These are phyloP conservation scores for Linum trigynum DNA, from an alignment of 345 rosid species.

Conservation along the genomic window DNA sequence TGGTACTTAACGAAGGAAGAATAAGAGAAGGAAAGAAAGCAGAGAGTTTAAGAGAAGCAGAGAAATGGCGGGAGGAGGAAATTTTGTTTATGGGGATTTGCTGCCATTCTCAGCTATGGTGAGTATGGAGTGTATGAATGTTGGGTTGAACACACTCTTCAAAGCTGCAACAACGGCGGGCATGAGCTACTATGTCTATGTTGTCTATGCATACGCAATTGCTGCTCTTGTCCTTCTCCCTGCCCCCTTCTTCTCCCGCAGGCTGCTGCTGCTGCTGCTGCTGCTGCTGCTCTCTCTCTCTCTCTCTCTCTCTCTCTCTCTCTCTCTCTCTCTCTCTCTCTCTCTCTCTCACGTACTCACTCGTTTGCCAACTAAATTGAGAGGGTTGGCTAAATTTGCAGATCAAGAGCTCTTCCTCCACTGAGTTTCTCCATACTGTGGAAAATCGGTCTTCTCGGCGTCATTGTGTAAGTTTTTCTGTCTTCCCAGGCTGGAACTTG, in stretches of 20 bases:
- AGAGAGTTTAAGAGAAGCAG: not conserved
- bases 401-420: not conserved
- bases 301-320: conserved; percentile 10
- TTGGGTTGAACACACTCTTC: too few relatives aligned
- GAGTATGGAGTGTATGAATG: too few relatives aligned
- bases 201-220: conserved; percentile 16
- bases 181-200: conserved; percentile 24
- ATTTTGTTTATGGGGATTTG: conserved; percentile 15
- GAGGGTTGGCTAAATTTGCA: not conserved
- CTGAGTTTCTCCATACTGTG: not conserved
- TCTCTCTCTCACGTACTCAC: not conserved
- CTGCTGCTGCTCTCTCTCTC: conserved; percentile 16
- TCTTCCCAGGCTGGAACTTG: not conserved
- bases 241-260: not conserved
- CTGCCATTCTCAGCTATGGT: conserved; percentile 15
- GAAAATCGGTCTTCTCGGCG: conserved; percentile 24
- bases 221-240: conserved; percentile 10
- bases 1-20: too few relatives aligned
- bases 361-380: not conserved
- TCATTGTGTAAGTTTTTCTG: conserved; percentile 17
- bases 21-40: conserved; percentile 3
- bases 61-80: conserved; percentile 4
- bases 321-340: conserved; percentile 16
- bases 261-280: too few relatives aligned
- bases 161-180: conserved; percentile 32